These are phyloP conservation scores for Musa beccarii DNA, from an alignment of 176 grass and related monocot genomes.

Conservation along the genomic window DNA sequence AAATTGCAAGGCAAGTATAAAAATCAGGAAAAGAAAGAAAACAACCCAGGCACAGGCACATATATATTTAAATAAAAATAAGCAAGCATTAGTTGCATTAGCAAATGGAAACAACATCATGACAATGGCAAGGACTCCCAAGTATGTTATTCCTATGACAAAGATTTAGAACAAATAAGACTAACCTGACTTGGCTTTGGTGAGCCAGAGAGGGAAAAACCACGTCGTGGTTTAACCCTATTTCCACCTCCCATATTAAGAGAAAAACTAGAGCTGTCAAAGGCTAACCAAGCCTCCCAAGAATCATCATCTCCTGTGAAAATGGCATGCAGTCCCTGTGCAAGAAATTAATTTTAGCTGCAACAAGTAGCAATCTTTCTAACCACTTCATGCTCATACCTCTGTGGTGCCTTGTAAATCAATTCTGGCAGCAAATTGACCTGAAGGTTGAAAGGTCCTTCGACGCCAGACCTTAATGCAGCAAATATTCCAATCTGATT, in stretches of 20 bases:
- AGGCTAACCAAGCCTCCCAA: constrained; percentile 89
- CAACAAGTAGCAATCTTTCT: neutral
- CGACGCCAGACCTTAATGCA: constrained; percentile 70
- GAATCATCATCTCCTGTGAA: constrained; percentile 91
- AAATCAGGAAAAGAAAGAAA: neutral
- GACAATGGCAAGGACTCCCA: neutral
- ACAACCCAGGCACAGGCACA: no score
- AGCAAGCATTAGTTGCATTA: no score
- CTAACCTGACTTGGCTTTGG: constrained; percentile 66
- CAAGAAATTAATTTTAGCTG: constrained; percentile 27
- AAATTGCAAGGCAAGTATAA: neutral
- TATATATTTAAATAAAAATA: no score
- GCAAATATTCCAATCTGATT: constrained; percentile 6
- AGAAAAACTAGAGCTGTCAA: constrained; percentile 52
- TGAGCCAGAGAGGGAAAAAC: constrained; percentile 66
- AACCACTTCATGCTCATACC: constrained; percentile 32
- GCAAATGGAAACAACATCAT: no score
- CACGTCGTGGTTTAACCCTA: constrained; percentile 74
- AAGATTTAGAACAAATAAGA: neutral
- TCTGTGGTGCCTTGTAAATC: constrained; percentile 64
- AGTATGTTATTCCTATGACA: neutral
- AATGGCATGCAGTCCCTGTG: constrained; percentile 72
- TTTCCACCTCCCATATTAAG: constrained; percentile 37
- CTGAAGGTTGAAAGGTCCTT: constrained; percentile 88
- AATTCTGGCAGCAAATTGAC: constrained; percentile 76